Percentiles rank a stretch among this genome's conserved stretches.
Evolutionary conservation across 139 green algal genomes (phyloP).

Genomic region (Coelastrella sp.): DNA sequence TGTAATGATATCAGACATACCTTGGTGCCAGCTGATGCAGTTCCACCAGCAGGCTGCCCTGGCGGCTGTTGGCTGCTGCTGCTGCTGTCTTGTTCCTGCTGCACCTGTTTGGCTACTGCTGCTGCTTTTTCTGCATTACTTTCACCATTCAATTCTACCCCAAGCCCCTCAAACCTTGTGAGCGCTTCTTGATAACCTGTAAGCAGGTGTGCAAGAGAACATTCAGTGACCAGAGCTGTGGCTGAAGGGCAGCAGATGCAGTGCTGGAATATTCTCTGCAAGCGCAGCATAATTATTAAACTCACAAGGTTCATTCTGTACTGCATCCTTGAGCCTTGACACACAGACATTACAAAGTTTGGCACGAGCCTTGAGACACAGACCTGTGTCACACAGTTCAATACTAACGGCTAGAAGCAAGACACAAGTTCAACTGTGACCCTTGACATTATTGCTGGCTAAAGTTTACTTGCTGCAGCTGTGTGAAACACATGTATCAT

Average conservation of each 20-base stretch:
- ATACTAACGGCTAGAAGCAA: too few relatives aligned
- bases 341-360: too few relatives aligned
- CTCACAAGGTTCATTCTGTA: too few relatives aligned
- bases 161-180: background rate
- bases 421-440: too few relatives aligned
- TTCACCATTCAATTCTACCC: background rate
- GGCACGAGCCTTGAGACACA: too few relatives aligned
- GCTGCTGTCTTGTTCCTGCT: background rate
- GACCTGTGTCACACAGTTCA: too few relatives aligned
- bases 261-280: background rate
- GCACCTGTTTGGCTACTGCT: background rate
- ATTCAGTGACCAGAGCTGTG: background rate
- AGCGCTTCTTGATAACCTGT: slow-evolving; percentile 15
- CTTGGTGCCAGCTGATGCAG: background rate
- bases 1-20: background rate
- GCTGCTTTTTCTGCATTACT: background rate
- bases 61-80: background rate
- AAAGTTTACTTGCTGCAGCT: background rate
- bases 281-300: background rate
- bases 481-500: background rate
- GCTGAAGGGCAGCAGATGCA: background rate
- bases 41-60: background rate
- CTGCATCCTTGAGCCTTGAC: too few relatives aligned
- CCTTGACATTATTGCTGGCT: too few relatives aligned
- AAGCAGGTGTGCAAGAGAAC: background rate